Evolutionary conservation across 345 rosid genomes (phyloP).

Genomic region (Erodium maritimum): DNA sequence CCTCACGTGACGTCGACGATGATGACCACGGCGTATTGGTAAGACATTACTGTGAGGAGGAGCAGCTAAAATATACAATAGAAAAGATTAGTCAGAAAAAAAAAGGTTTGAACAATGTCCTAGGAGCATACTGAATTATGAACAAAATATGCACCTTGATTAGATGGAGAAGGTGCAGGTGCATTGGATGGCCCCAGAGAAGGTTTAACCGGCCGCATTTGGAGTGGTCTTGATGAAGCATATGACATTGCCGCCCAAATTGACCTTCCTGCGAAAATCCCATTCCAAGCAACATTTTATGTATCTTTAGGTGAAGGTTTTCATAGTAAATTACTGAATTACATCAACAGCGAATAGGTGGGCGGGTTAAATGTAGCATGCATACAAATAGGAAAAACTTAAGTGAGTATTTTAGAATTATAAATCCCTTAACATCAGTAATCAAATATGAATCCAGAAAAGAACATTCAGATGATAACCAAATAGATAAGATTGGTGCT

Average conservation of each 20-base stretch:
- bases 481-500: neutral
- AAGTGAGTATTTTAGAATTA: too few relatives aligned
- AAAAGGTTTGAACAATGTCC: neutral
- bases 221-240: slow-evolving; percentile 24
- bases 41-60: slow-evolving; percentile 24
- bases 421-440: neutral
- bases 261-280: slow-evolving; percentile 37
- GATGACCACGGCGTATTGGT: slow-evolving; percentile 35
- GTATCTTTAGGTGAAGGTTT: neutral
- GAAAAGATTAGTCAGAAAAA: slow-evolving; percentile 11
- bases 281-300: slow-evolving; percentile 6
- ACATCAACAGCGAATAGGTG: neutral
- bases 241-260: slow-evolving; percentile 31
- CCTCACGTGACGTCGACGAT: slow-evolving; percentile 43
- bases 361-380: too few relatives aligned
- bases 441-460: neutral
- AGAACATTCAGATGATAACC: neutral
- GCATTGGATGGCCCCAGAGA: slow-evolving; percentile 24
- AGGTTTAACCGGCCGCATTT: slow-evolving; percentile 20
- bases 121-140: neutral
- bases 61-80: slow-evolving; percentile 21
- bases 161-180: slow-evolving; percentile 39
- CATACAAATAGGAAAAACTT: too few relatives aligned
- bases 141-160: slow-evolving; percentile 24
- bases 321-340: neutral